Evolutionary conservation across 2,329 filamentous ascomycete species (phyloP).

Genomic region (Colletotrichum zoysiae): DNA sequence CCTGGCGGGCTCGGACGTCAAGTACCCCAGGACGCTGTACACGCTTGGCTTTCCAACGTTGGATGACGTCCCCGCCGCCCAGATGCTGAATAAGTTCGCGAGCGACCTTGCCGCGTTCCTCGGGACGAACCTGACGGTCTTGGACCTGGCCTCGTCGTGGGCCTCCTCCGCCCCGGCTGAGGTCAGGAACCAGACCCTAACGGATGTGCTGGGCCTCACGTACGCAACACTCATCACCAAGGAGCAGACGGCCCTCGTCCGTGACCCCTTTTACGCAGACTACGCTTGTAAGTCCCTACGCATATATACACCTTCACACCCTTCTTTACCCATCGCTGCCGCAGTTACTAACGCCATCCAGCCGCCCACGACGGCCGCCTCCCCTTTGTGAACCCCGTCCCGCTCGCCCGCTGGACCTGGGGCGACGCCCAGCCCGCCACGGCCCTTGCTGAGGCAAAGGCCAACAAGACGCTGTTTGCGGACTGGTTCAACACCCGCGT

Average conservation of each 20-base stretch:
- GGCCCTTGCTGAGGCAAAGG: conserved; percentile 45
- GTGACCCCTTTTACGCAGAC: conserved; percentile 55
- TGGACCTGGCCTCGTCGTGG: conserved; percentile 48
- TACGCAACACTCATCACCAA: conserved; percentile 54
- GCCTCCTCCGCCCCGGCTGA: conserved; percentile 43
- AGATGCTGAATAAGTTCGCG: conserved; percentile 48
- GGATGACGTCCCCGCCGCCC: conserved; percentile 37
- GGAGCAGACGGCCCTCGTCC: conserved; percentile 53
- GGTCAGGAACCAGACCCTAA: conserved; percentile 41
- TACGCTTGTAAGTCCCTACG: conserved; percentile 49
- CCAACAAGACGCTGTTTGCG: conserved; percentile 50
- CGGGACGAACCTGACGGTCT: conserved; percentile 40
- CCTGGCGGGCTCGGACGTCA: conserved; percentile 16
- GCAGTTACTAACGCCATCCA: conserved; percentile 6
- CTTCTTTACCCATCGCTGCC: no score
- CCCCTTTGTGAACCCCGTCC: conserved; percentile 54
- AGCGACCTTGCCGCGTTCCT: conserved; percentile 47
- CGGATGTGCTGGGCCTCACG: conserved; percentile 48
- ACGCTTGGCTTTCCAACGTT: conserved; percentile 47
- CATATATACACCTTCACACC: not conserved
- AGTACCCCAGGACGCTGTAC: conserved; percentile 47
- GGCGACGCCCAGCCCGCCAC: conserved; percentile 48
- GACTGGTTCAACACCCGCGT: conserved; percentile 51
- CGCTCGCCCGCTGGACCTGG: conserved; percentile 52
- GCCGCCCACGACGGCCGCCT: conserved; percentile 50